Evolutionary conservation across 2,329 filamentous ascomycete species (phyloP).

Genomic region (Fusarium sororula): DNA sequence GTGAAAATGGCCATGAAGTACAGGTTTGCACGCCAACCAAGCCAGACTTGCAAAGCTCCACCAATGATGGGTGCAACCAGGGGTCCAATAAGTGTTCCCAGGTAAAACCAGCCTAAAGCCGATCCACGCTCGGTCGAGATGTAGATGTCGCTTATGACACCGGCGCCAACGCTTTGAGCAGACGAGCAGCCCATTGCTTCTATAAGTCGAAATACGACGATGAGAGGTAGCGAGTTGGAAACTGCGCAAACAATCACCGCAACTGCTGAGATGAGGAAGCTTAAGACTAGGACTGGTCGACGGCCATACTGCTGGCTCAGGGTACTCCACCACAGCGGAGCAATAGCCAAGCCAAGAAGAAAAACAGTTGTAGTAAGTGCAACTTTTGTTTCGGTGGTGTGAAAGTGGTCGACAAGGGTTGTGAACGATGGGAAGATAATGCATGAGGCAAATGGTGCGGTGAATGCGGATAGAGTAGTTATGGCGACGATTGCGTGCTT

Average conservation of each 20-base stretch:
- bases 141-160: slow-evolving; percentile 13
- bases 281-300: not conserved
- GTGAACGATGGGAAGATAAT: not conserved
- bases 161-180: not conserved
- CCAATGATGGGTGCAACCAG: slow-evolving; percentile 1
- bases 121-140: slow-evolving; percentile 11
- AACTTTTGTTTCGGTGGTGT: not conserved
- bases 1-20: slow-evolving; percentile 3
- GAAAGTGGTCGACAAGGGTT: not conserved
- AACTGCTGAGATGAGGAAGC: not conserved
- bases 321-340: not conserved
- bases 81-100: slow-evolving; percentile 9
- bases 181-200: not conserved
- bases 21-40: not conserved
- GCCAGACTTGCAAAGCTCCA: not conserved
- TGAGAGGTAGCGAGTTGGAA: not conserved
- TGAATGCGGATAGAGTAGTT: not conserved
- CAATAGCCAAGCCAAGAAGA: not conserved
- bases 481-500: not conserved
- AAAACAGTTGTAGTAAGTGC: not conserved
- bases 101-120: slow-evolving; percentile 11
- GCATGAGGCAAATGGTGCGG: not conserved
- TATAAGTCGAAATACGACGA: not conserved
- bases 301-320: not conserved
- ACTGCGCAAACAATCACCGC: not conserved